Evolutionary conservation across 257 asterid genomes (phyloP).

Genomic region (Lycium ferocissimum): DNA sequence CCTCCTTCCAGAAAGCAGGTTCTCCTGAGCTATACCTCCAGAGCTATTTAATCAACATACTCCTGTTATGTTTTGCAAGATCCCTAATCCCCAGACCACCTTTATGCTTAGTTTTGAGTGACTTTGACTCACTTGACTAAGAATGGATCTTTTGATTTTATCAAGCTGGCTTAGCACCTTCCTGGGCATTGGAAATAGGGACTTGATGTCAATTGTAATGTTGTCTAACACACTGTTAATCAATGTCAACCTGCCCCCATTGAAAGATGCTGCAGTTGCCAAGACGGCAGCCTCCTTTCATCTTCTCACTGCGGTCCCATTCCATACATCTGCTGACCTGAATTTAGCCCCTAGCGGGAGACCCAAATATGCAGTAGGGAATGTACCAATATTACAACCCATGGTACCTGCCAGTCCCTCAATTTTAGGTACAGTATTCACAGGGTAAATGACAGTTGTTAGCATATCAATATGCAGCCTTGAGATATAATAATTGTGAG

Average conservation of each 20-base stretch:
- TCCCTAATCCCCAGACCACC: not conserved
- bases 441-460: not conserved
- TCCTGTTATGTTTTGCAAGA: constrained; percentile 2
- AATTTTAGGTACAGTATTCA: not conserved
- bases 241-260: not conserved
- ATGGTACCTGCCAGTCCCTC: not conserved
- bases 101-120: not conserved
- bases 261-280: not conserved
- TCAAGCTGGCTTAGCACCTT: constrained; percentile 15
- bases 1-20: not conserved
- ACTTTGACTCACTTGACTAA: not conserved
- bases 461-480: not conserved
- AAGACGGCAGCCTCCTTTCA: not conserved
- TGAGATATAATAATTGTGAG: not conserved
- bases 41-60: not conserved
- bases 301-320: not conserved
- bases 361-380: not conserved
- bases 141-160: not conserved
- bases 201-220: not conserved
- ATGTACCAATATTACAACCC: not conserved
- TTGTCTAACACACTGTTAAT: not conserved
- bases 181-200: not conserved
- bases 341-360: not conserved
- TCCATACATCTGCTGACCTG: not conserved
- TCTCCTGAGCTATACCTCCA: not conserved